Evolutionary conservation across 495 filamentous ascomycete species (phyloP).

Genomic region (Aspergillus hancockii): DNA sequence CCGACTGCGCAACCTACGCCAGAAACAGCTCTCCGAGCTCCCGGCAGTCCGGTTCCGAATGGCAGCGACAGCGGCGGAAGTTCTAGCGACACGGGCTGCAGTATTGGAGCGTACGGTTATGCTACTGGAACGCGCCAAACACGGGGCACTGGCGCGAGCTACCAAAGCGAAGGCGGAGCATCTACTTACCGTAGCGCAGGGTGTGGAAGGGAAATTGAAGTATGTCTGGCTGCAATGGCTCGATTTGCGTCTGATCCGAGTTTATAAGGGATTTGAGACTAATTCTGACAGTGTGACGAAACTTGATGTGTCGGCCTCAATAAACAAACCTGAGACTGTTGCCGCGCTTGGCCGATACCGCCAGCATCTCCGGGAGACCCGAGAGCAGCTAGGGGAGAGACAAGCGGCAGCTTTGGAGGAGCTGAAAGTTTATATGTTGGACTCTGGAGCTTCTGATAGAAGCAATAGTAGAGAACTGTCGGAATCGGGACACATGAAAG

Average conservation of each 20-base stretch:
- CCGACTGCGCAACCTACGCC: conserved; percentile 30
- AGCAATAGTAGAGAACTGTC: conserved; percentile 19
- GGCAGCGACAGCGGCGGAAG: conserved; percentile 39
- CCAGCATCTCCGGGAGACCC: conserved; percentile 53
- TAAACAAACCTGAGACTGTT: conserved; percentile 59
- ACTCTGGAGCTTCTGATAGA: conserved; percentile 11
- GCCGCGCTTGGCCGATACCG: conserved; percentile 59
- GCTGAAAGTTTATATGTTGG: conserved; percentile 55
- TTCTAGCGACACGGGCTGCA: conserved; percentile 33
- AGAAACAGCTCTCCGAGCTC: conserved; percentile 33
- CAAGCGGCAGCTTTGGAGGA: conserved; percentile 46
- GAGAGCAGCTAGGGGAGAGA: conserved; percentile 47
- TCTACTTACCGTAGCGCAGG: conserved; percentile 59
- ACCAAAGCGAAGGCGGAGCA: conserved; percentile 56
- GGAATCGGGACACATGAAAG: conserved; percentile 51
- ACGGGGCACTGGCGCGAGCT: conserved; percentile 62
- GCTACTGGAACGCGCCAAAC: conserved; percentile 59
- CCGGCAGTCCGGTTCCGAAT: conserved; percentile 36
- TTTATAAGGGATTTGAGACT: background rate
- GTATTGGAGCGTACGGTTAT: conserved; percentile 43
- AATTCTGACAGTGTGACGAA: conserved; percentile 36
- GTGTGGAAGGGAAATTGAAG: conserved; percentile 53
- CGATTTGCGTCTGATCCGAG: too few species aligned
- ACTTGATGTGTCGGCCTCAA: conserved; percentile 40
- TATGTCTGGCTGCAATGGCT: conserved; percentile 28